Conservation (phyloP, 768 basidiomycete species). For the Lyophyllum atratum region DNA sequence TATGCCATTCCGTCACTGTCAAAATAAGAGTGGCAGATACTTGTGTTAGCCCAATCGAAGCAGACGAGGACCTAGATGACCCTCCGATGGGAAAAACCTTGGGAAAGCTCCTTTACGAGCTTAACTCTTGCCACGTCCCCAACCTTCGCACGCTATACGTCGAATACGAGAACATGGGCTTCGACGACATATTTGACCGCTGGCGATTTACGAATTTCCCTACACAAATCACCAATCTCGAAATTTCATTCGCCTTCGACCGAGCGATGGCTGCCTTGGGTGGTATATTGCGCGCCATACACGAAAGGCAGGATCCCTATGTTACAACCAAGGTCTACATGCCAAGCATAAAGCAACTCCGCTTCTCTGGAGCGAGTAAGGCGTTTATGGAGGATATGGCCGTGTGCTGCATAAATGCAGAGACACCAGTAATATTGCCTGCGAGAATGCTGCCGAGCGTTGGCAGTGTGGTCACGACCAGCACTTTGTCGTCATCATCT, state of each 20-base stretch:
- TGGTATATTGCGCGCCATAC: not conserved
- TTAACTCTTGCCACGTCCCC: constrained; percentile 18
- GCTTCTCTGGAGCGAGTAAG: constrained; percentile 9
- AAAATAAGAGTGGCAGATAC: constrained; percentile 7
- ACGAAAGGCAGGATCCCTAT: not conserved
- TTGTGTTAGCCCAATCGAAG: not conserved
- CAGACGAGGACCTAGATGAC: not conserved
- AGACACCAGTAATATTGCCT: not conserved
- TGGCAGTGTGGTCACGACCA: not conserved
- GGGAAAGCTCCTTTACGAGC: constrained; percentile 20
- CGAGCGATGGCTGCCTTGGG: not conserved
- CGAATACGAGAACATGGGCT: constrained; percentile 19
- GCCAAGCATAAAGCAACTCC: not conserved
- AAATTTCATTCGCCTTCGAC: constrained; percentile 17
- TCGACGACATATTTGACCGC: constrained; percentile 22
- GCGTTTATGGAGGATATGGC: constrained; percentile 5
- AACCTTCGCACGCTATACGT: constrained; percentile 23
- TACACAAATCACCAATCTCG: constrained; percentile 16
- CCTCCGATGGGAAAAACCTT: constrained; percentile 18
- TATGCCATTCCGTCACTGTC: constrained; percentile 12
- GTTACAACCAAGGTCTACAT: not conserved
- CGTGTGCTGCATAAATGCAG: constrained; percentile 7
- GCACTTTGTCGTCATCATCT: not conserved
- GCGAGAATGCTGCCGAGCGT: not conserved
- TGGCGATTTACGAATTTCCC: constrained; percentile 23